Base-by-base conservation (phyloP, 2,329 filamentous ascomycete genomes). In the Sphaerulina vaccinii region DNA sequence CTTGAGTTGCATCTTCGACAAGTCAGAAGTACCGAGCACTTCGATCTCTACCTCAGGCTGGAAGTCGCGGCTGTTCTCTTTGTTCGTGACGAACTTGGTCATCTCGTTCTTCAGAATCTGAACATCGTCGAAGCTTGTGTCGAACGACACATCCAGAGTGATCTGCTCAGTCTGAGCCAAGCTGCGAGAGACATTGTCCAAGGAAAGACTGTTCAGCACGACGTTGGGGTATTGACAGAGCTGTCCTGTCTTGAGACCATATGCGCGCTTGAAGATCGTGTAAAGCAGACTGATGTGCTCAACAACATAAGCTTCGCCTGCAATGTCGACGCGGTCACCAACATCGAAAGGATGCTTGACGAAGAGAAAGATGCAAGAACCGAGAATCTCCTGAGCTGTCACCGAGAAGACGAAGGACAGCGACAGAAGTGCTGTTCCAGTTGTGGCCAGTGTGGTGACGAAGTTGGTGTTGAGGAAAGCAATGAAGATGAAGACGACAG, bases 291-390 rank as follows among this genome's bases (percentile, higher is more conserved):
- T 96, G 63, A 97, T 97, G 68, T 91, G 88, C 71, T 97, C 90
- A 9, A 99, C 93, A 3, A 90, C 78, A 61, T 95, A 83, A 62
- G 84, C 79, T 59, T 85, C 79, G 53, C 75, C 74, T 8, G 49
- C 55, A 58, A 97, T 87, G 63, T 96, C 90, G 37, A 97, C 88
- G 21, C 93, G 86, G 69, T 99, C 93, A 55, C 92, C 91, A 18
- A 97, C 90, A 68, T 99, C 93, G 69, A 88, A 97, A 0, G 93
- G 92, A 69, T 99, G 93, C 77, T 99, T 99, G 76, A 97, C 90
- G 65, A 99, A 99, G 1, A 99, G 76, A 76, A 99, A 99, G 65
- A 99, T 96, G 75, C 92, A 97, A 32, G 91, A 96, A 65, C 92
- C 92, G n/a, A 99, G 82, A 58, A 99, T 87, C 71, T 99, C 93